Evolutionary conservation across 2,329 filamentous ascomycete genomes (phyloP).

Genomic region (Elsinoe fawcettii): DNA sequence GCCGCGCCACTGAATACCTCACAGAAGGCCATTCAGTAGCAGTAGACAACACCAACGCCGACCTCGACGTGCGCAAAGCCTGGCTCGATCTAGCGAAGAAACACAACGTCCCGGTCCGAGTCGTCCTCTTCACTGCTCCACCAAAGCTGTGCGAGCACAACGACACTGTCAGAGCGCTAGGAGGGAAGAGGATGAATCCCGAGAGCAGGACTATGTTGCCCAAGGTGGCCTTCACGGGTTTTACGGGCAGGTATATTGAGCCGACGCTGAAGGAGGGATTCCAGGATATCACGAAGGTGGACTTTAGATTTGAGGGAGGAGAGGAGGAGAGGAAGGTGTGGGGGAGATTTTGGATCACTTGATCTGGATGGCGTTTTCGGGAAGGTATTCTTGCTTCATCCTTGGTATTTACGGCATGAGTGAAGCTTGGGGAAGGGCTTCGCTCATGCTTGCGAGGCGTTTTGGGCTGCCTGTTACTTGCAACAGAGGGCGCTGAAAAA

Average conservation of each 20-base stretch:
- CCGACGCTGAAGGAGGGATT: constrained; percentile 74
- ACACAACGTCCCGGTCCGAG: constrained; percentile 66
- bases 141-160: constrained; percentile 73
- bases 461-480: too few relatives aligned
- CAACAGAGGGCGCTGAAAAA: too few relatives aligned
- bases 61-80: constrained; percentile 64
- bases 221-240: constrained; percentile 70
- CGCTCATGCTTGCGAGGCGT: too few relatives aligned
- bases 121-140: constrained; percentile 73
- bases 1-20: constrained; percentile 60
- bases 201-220: constrained; percentile 69
- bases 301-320: constrained; percentile 68
- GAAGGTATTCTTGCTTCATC: neutral
- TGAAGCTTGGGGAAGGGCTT: too few relatives aligned
- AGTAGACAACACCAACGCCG: constrained; percentile 93
- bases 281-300: constrained; percentile 64
- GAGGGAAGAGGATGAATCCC: constrained; percentile 56
- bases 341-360: constrained; percentile 63
- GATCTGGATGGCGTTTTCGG: neutral
- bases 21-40: constrained; percentile 60
- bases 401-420: too few relatives aligned
- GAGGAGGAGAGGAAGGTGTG: constrained; percentile 63
- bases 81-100: constrained; percentile 72
- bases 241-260: constrained; percentile 62
- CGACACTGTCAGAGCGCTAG: constrained; percentile 67